Conservation (phyloP, 257 asterid species). For the Scutellaria baicalensis region DNA sequence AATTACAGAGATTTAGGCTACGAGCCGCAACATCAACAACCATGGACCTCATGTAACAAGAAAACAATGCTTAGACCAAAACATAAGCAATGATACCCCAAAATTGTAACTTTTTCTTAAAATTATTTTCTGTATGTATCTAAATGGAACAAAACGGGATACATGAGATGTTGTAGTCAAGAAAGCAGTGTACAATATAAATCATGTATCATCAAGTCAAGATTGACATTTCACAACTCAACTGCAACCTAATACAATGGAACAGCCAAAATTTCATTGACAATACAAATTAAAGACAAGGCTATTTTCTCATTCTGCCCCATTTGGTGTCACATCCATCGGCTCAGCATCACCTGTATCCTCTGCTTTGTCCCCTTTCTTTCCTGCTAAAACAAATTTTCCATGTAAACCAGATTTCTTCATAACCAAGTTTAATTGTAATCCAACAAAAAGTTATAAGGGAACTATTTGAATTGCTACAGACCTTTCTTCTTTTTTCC, state of each 20-base stretch:
- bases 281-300: background rate
- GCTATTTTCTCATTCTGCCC: slow-evolving; percentile 13
- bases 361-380: slow-evolving; percentile 65
- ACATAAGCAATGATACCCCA: background rate
- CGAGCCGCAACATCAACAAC: no score
- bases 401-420: no score
- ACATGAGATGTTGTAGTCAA: slow-evolving; percentile 14
- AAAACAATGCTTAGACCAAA: no score
- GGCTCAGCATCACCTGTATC: slow-evolving; percentile 45
- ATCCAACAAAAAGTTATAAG: background rate
- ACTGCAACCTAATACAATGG: slow-evolving; percentile 18
- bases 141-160: slow-evolving; percentile 5
- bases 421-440: no score
- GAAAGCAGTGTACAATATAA: slow-evolving; percentile 14
- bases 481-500: slow-evolving; percentile 95
- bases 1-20: no score
- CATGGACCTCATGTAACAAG: no score
- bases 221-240: slow-evolving; percentile 16
- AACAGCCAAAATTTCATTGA: slow-evolving; percentile 13
- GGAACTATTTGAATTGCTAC: background rate
- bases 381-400: slow-evolving; percentile 34
- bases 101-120: background rate
- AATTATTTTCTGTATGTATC: slow-evolving; percentile 5
- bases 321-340: slow-evolving; percentile 36
- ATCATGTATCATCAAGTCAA: background rate